phyloP scores from a whole-genome alignment of 495 filamentous ascomycete genomes.

The Aspergillus bertholletiae region DNA sequence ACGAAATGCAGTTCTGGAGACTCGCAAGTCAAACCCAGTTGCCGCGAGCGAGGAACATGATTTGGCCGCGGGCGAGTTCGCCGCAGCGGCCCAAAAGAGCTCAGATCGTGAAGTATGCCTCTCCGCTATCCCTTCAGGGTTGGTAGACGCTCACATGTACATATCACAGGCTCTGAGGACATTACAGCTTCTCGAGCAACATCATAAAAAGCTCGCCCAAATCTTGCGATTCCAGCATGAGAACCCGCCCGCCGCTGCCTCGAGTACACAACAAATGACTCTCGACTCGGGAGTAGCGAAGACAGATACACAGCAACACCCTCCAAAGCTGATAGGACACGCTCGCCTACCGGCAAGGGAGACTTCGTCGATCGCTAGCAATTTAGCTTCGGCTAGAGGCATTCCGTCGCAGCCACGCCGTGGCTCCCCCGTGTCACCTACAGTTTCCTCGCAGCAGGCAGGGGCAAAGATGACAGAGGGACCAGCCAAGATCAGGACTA shows the following conservation, averaged over 20 bases:
- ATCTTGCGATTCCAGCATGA: slow-evolving; percentile 70
- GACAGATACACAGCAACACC: slow-evolving; percentile 31
- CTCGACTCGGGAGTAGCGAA: slow-evolving; percentile 25
- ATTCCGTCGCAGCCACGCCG: slow-evolving; percentile 69
- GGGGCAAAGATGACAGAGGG: slow-evolving; percentile 66
- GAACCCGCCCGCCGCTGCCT: slow-evolving; percentile 40
- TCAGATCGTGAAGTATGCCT: slow-evolving; percentile 64
- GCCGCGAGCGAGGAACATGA: slow-evolving; percentile 84
- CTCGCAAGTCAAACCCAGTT: slow-evolving; percentile 69
- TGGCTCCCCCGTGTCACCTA: slow-evolving; percentile 59
- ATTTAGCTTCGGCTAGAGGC: slow-evolving; percentile 82
- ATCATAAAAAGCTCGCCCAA: slow-evolving; percentile 76
- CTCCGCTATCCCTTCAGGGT: background rate
- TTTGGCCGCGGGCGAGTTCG: slow-evolving; percentile 84
- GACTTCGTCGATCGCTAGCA: slow-evolving; percentile 84
- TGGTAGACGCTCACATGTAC: background rate
- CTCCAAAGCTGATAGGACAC: slow-evolving; percentile 34
- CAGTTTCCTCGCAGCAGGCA: slow-evolving; percentile 68
- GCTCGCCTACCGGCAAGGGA: slow-evolving; percentile 58
- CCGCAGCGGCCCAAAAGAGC: slow-evolving; percentile 71
- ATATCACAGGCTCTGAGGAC: slow-evolving; percentile 66
- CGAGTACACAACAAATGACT: slow-evolving; percentile 13
- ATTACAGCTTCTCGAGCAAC: slow-evolving; percentile 76
- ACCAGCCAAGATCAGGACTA: slow-evolving; percentile 42
- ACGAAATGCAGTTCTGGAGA: slow-evolving; percentile 71